Percentiles rank a stretch among this genome's conserved stretches.
phyloP scores from a whole-genome alignment of 768 basidiomycete genomes.

The Rhodotorula paludigena region DNA sequence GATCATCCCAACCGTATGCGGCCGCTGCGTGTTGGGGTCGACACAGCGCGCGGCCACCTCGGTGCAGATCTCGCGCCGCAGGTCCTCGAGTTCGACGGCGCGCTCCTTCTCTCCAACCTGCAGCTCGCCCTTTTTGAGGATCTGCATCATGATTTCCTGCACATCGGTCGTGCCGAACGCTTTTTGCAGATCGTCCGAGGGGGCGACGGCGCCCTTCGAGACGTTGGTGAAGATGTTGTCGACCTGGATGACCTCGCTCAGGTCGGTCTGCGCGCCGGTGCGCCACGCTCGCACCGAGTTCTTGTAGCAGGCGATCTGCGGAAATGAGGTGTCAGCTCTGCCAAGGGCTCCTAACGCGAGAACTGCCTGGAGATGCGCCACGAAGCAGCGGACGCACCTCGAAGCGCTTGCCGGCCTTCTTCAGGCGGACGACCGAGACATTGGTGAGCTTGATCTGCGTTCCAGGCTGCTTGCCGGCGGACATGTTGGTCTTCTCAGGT shows the following conservation, averaged over 20 bases:
- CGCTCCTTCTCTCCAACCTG: constrained; percentile 97
- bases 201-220: constrained; percentile 89
- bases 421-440: constrained; percentile 88
- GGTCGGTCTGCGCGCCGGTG: constrained; percentile 86
- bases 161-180: constrained; percentile 75
- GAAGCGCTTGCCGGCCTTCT: constrained; percentile 96
- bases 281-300: constrained; percentile 98
- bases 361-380: not conserved
- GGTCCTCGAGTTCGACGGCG: constrained; percentile 74
- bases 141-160: constrained; percentile 76
- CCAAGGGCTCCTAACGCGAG: not conserved
- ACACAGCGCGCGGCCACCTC: constrained; percentile 93
- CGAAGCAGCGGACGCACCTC: constrained; percentile 69
- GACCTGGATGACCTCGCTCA: constrained; percentile 91
- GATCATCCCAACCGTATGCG: constrained; percentile 90
- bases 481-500: constrained; percentile 6
- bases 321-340: not conserved
- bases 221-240: constrained; percentile 94
- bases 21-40: constrained; percentile 79
- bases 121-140: constrained; percentile 89
- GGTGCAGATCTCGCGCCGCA: constrained; percentile 85
- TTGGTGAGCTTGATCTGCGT: constrained; percentile 75
- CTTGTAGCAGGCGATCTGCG: constrained; percentile 93
- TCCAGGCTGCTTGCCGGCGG: constrained; percentile 41
- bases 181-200: constrained; percentile 82